Evolutionary conservation across 768 basidiomycete species (phyloP), one percentile per base, ranked within the genome.

Genomic region (Pisolithus sp.): DNA sequence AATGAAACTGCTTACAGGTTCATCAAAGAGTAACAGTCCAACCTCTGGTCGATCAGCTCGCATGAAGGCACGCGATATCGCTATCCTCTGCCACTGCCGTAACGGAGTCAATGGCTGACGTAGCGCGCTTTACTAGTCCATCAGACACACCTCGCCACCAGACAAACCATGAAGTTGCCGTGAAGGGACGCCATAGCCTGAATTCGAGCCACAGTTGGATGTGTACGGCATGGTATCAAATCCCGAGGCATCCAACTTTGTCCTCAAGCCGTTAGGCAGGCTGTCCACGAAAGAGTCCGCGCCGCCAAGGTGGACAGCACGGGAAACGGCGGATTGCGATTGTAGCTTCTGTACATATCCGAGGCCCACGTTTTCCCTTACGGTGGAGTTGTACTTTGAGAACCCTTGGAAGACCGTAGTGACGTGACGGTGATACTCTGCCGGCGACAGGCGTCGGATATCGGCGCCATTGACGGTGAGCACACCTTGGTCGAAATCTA

Each of bases 351-450:
- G 77, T 18, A 93, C 79, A 58, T 77, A 80, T 18, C 92, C 91
- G 3, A 93, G 70, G n/a, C 91, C 92, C 26, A 92, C 82, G 62
- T 94, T 94, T 64, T 92, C 88, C 55, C 82, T 76, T 17, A 91
- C 76, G 0, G 89, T 83, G 5, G 83, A 76, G 60, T 81, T 83
- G 64, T 86, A 91, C 63, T 85, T 85, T 47, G 86, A 84, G 66
- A 92, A 93, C 40, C 83, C 83, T 66, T 94, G 92, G 67, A 94
- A 89, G 18, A 93, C 85, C 18, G 83, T 83, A n/a, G 86, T 83
- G 13, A 82, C 70, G 60, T 84, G 88, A 37, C 72, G 71, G 65
- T 93, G 92, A 53, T 87, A 82, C 43, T 90, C 87, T 7, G 66
- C 67, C 18, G 90, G 85, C 51, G 78, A 71, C 62, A 82, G 80